Evolutionary conservation across 352 stramenopile species (phyloP).

Genomic region (Globisporangium camurandrum): DNA sequence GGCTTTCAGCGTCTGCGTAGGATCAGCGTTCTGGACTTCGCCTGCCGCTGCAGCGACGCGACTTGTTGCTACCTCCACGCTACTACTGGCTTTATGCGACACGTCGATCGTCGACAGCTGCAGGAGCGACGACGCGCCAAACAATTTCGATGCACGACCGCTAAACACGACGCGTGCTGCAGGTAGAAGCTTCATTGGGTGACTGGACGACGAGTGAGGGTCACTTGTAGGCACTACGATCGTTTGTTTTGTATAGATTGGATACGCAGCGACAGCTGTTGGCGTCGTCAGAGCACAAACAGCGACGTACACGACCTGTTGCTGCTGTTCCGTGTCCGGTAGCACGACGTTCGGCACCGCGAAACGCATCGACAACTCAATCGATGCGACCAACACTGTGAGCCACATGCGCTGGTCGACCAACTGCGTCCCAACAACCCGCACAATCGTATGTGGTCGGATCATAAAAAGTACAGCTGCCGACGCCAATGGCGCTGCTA

Average conservation of each 20-base stretch:
- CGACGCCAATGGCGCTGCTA: conserved; percentile 23
- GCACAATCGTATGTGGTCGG: conserved; percentile 41
- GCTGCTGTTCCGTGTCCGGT: conserved; percentile 29
- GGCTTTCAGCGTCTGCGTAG: conserved; percentile 28
- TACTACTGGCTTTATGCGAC: conserved; percentile 19
- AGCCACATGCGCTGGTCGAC: conserved; percentile 55
- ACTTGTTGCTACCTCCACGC: no score
- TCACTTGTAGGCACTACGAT: no score
- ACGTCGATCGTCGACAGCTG: conserved; percentile 53
- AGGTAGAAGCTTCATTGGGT: no score
- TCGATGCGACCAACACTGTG: conserved; percentile 43
- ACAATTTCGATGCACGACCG: conserved; percentile 65
- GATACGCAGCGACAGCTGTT: no score
- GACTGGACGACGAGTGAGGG: conserved; percentile 18
- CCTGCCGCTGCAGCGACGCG: conserved; percentile 17
- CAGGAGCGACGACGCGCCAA: conserved; percentile 57
- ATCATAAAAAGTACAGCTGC: conserved; percentile 49
- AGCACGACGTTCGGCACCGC: conserved; percentile 23
- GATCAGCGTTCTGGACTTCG: conserved; percentile 17
- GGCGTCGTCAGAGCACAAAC: no score
- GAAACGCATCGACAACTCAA: conserved; percentile 39
- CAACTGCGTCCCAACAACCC: conserved; percentile 41
- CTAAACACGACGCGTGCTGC: conserved; percentile 66
- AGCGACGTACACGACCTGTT: conserved; percentile 53
- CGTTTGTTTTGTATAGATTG: no score